These are phyloP conservation scores for Globisporangium solare DNA, from an alignment of 352 stramenopile species.

Conservation along the genomic window DNA sequence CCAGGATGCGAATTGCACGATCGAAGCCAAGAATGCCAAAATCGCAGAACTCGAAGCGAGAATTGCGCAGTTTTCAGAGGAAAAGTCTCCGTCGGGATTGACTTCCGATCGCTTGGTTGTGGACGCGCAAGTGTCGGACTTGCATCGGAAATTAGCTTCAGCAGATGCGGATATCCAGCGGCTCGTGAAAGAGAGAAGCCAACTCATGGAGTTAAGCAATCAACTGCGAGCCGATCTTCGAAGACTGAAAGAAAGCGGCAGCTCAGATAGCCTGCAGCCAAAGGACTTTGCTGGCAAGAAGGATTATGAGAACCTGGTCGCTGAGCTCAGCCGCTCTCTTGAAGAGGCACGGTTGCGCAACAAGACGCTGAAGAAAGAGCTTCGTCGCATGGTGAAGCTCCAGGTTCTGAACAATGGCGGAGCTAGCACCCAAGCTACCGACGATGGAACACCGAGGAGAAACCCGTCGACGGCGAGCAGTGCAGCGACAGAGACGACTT, in stretches of 20 bases:
- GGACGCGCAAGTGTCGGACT: conserved; percentile 28
- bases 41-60: conserved; percentile 40
- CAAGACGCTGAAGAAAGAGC: conserved; percentile 81
- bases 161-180: conserved; percentile 60
- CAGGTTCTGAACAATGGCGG: conserved; percentile 17
- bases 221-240: conserved; percentile 61
- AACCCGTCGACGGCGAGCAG: conserved; percentile 18
- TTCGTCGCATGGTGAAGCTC: conserved; percentile 66
- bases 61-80: conserved; percentile 17
- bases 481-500: not conserved
- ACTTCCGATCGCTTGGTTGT: conserved; percentile 14
- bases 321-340: conserved; percentile 61
- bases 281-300: conserved; percentile 59
- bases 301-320: conserved; percentile 67
- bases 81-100: conserved; percentile 6
- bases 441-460: conserved; percentile 5
- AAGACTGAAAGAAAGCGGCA: conserved; percentile 23
- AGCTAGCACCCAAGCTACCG: not conserved
- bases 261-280: not conserved
- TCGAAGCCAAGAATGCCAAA: conserved; percentile 38
- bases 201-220: conserved; percentile 83
- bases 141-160: conserved; percentile 38
- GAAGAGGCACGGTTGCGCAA: conserved; percentile 68
- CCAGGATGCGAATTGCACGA: conserved; percentile 27
- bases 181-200: conserved; percentile 52